Conservation (phyloP, 257 asterid genomes). For the Solanum virginianum region DNA sequence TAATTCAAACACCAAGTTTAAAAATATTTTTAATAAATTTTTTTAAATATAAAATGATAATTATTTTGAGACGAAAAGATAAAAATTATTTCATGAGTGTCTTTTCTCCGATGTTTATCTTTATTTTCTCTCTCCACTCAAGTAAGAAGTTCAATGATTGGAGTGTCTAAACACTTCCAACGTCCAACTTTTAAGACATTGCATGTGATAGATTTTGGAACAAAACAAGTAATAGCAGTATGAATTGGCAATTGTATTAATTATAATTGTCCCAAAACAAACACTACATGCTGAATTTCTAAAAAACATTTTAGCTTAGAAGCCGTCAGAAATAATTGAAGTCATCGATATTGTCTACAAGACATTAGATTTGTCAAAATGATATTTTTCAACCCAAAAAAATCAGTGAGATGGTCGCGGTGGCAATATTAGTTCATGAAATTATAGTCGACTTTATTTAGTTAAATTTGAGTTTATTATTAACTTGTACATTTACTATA, state of each 20-base stretch:
- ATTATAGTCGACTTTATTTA: background rate
- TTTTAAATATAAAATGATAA: too few relatives aligned
- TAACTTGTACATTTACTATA: background rate
- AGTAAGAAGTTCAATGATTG: background rate
- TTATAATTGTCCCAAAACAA: background rate
- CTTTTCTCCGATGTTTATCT: background rate
- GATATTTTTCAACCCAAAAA: background rate
- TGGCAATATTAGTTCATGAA: background rate
- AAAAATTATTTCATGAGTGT: background rate
- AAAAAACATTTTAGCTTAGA: background rate
- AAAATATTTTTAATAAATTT: too few relatives aligned
- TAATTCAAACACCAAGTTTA: too few relatives aligned
- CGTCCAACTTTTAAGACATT: constrained; percentile 12
- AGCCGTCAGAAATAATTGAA: background rate
- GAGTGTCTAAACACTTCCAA: constrained; percentile 7
- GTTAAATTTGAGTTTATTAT: background rate
- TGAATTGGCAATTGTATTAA: background rate
- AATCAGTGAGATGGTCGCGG: background rate
- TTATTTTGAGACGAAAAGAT: too few relatives aligned
- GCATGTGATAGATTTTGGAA: background rate
- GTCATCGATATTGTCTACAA: background rate
- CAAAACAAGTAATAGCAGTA: background rate
- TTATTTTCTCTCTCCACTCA: background rate
- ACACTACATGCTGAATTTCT: background rate
- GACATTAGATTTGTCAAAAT: background rate